A percentile compares a stretch with the other conserved stretches of the same genome.
These are phyloP conservation scores for Acanthamoeba castellanii DNA, from an alignment of 208 protist species.

Conservation along the genomic window DNA sequence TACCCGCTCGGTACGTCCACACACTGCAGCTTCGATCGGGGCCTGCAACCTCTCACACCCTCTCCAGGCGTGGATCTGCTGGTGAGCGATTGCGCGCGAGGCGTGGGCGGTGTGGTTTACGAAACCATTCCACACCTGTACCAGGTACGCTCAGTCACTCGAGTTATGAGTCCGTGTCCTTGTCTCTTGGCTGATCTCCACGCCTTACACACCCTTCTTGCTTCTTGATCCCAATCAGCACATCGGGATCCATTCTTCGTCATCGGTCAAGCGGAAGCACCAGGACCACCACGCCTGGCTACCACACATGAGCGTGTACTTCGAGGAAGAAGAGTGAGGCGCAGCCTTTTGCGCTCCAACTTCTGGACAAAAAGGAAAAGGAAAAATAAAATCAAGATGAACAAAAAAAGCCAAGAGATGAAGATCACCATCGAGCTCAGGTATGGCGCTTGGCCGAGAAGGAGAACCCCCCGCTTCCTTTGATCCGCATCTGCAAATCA, in stretches of 20 bases:
- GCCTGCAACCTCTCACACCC: not conserved
- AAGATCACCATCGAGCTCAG: slow-evolving; percentile 66
- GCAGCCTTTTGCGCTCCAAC: no score
- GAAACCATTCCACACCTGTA: slow-evolving; percentile 39
- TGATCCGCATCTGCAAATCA: not conserved
- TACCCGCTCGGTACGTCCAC: not conserved
- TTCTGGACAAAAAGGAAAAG: no score
- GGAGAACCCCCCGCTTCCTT: not conserved
- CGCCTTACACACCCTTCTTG: not conserved
- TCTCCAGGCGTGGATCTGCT: not conserved
- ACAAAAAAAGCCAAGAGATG: slow-evolving; percentile 34
- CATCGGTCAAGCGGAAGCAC: not conserved
- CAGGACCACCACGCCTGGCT: slow-evolving; percentile 14
- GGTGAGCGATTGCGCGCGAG: slow-evolving; percentile 9
- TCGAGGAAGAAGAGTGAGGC: not conserved
- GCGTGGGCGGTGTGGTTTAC: slow-evolving; percentile 38
- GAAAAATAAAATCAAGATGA: not conserved
- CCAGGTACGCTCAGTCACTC: not conserved
- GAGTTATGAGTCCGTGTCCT: no score
- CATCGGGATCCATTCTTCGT: slow-evolving; percentile 23
- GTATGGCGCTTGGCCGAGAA: not conserved
- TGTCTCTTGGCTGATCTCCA: no score
- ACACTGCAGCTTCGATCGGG: not conserved
- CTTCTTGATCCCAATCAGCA: not conserved
- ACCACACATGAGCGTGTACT: slow-evolving; percentile 35